Evolutionary conservation across 192 early-diverging fungal species (phyloP), one percentile per base, ranked within the genome.

Genomic region (Diversispora epigaea): DNA sequence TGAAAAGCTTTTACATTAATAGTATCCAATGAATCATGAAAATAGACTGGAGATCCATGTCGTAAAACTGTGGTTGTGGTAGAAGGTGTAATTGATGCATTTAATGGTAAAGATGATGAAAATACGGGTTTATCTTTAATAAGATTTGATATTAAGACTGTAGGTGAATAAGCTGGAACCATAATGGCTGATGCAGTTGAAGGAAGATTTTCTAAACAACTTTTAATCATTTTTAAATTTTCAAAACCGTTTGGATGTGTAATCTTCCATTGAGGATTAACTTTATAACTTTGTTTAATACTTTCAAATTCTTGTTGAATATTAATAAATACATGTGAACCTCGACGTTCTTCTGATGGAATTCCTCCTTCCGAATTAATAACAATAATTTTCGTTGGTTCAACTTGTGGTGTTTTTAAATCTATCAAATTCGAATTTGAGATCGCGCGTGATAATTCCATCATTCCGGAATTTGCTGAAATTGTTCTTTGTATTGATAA

Each of bases 181-280:
- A 93, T 88, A 10, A 97, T 84, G 1, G 93, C 91, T 4, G 93
- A 94, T 2, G 93, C 89, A 1, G 93, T 88, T 0, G 86, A 90
- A 0, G 95, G 92, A 11, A 95, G 77, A 21, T 85, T 80, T 21
- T 79, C 80, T 60, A 96, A 83, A 57, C 93, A 89, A 8, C 76
- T 78, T 71, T 85, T 89, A 64, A 90, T 88, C 82, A 93, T 86
- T 56, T 84, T 70, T 7, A 94, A 80, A 39, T 88, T 84, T 10
- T 82, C 72, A 5, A 84, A 43, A 41, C 86, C 83, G 5, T 32
- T 75, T 40, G 78, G 81, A 58, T 82, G 77, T 3, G 79, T 44
- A 0, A 73, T 43, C 15, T 83, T 73, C 82, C 79, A 80, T 25
- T 60, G n/a, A 10, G 71, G 66, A 50, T 79, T 76, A 1, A 67